These are phyloP conservation scores for Glaciozyma martinii DNA, from an alignment of 768 basidiomycete genomes.

Conservation along the genomic window DNA sequence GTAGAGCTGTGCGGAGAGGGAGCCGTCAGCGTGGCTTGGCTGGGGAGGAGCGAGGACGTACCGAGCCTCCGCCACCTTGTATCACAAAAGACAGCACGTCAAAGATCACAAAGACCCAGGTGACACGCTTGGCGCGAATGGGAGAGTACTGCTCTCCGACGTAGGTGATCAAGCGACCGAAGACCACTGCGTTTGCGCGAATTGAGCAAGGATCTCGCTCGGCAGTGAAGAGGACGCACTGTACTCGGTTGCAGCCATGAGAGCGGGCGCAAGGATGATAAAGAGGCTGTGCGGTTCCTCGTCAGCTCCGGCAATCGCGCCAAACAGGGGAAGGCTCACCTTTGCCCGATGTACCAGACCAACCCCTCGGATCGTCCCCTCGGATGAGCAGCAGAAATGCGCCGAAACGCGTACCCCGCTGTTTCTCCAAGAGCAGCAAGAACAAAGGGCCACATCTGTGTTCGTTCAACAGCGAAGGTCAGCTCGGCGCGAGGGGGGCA, in stretches of 20 bases:
- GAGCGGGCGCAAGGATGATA: slow-evolving; percentile 22
- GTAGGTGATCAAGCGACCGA: slow-evolving; percentile 21
- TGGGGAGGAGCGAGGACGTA: not conserved
- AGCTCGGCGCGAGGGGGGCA: too few species aligned
- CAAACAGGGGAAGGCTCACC: not conserved
- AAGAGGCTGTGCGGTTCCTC: slow-evolving; percentile 3
- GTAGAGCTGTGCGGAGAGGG: slow-evolving; percentile 8
- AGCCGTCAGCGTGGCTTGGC: not conserved
- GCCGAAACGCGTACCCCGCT: slow-evolving; percentile 19
- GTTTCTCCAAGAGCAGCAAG: slow-evolving; percentile 18
- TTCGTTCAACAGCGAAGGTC: too few species aligned
- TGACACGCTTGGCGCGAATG: slow-evolving; percentile 14
- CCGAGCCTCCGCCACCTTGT: slow-evolving; percentile 24
- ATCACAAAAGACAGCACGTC: slow-evolving; percentile 17
- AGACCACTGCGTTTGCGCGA: slow-evolving; percentile 3
- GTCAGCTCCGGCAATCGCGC: not conserved
- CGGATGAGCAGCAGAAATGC: slow-evolving; percentile 17
- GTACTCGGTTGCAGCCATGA: slow-evolving; percentile 21
- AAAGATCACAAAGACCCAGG: slow-evolving; percentile 9
- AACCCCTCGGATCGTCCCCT: slow-evolving; percentile 7
- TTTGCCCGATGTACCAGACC: slow-evolving; percentile 14
- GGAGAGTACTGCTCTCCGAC: slow-evolving; percentile 23
- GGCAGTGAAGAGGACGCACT: not conserved
- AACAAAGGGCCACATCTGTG: slow-evolving; percentile 25
- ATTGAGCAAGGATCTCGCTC: too few species aligned